A percentile compares a stretch with the other conserved stretches of the same genome.
phyloP scores from a whole-genome alignment of 164 flowering plant species.

The Berberis thunbergii region DNA sequence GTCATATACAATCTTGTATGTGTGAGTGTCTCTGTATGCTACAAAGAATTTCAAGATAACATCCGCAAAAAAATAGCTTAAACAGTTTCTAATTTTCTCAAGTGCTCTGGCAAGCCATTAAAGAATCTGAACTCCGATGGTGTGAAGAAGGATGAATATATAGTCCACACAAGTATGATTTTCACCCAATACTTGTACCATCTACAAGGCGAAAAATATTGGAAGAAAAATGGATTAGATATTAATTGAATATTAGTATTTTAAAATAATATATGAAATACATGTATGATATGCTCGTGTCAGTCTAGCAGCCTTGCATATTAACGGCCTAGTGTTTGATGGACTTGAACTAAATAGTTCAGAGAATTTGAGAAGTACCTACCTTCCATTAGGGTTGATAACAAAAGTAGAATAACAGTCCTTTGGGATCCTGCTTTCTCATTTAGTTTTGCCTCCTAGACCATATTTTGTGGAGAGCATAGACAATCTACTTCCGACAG shows the following conservation, averaged over 20 bases:
- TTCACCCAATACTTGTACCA: slow-evolving; percentile 65
- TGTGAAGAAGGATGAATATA: slow-evolving; percentile 88
- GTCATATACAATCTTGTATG: too few relatives aligned
- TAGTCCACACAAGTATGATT: slow-evolving; percentile 73
- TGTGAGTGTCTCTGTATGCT: too few relatives aligned
- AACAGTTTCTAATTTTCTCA: too few relatives aligned
- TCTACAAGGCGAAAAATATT: slow-evolving; percentile 36
- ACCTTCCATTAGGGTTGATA: background rate
- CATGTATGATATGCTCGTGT: too few relatives aligned
- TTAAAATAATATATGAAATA: too few relatives aligned
- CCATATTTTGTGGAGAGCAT: background rate
- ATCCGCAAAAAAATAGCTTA: too few relatives aligned
- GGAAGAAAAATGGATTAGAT: background rate
- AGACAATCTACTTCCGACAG: background rate
- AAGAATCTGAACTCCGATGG: slow-evolving; percentile 95
- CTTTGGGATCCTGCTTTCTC: background rate
- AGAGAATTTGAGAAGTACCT: too few relatives aligned
- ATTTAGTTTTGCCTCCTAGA: background rate
- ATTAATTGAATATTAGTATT: too few relatives aligned
- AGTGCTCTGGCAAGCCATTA: slow-evolving; percentile 74
- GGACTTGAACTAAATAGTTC: too few relatives aligned
- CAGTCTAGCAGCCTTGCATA: too few relatives aligned
- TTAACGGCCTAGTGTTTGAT: too few relatives aligned
- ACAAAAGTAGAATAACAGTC: background rate
- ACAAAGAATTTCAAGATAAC: too few relatives aligned